Base-by-base conservation (phyloP, 2,329 filamentous ascomycete genomes). In the Talaromyces amestolkiae region DNA sequence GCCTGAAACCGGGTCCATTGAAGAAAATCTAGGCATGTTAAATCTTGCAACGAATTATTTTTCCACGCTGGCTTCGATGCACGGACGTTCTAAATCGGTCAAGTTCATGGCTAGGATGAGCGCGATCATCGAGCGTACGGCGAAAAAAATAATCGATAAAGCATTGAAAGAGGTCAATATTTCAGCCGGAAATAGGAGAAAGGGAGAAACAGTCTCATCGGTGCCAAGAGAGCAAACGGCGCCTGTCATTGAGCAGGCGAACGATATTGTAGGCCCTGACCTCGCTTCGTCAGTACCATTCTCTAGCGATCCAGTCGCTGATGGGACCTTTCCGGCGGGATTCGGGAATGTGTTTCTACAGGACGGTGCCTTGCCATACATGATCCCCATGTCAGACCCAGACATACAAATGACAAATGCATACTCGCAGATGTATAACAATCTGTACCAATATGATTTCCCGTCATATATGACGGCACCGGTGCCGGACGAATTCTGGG, bases 21-120 rank as follows among this genome's bases (percentile, higher is more conserved):
- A 90, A 68, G 91, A 92, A 3, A 94, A 98, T 75, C 87, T 94
- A 7, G 88, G 90, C 68, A 82, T 97, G 3, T 94, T 98, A 88
- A 92, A 89, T 70, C 84, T 93, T 41, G 93, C 97, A 0, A 92
- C 97, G 53, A 92, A 87, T 11, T 98, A 97, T 77, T 81, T 98
- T 51, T 91, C 91, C 17, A 93, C 91, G 77, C 85, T 98, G 3
- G 88, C 89, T n/a, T 86, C 90, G 3, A 69, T 69, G 59, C 93
- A 97, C 71, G 91, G 92, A 63, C 89, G 92, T 68, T 92, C 91
- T 62, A 91, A 91, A 58, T 92, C 91, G 70, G 91, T 97, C 1
- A 90, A 91, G 70, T 90, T 94, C 67, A 97, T 97, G 92, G 85
- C 96, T 11, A 89, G 88, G 27, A 90, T 97, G 22, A 96, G 92